Percentiles rank a stretch among this genome's conserved stretches.
Conservation (phyloP, 108 stramenopile genomes). For the Nitzschia sp. region DNA sequence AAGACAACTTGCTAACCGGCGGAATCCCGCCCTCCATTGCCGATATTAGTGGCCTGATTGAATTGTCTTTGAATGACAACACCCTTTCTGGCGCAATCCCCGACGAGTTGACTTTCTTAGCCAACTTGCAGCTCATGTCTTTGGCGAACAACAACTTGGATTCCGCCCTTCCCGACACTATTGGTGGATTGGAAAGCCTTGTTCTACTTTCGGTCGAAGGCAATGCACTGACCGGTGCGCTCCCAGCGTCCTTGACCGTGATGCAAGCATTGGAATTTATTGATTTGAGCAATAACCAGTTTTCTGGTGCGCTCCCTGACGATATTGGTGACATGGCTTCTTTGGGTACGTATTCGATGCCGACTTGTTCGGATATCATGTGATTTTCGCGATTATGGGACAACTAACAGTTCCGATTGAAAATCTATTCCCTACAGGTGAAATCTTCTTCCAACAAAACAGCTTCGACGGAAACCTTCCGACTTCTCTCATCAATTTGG, state of each 20-base stretch:
- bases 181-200: constrained; percentile 23
- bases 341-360: constrained; percentile 6
- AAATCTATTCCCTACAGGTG: no score
- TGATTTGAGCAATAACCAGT: constrained; percentile 12
- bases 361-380: neutral
- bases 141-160: constrained; percentile 11
- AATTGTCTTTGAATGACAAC: constrained; percentile 36
- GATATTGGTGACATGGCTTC: constrained; percentile 2
- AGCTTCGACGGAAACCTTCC: constrained; percentile 35
- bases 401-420: no score
- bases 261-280: constrained; percentile 9
- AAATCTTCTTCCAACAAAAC: constrained; percentile 16
- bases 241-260: constrained; percentile 25
- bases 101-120: neutral
- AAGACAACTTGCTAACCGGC: constrained; percentile 58
- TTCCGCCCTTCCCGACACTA: constrained; percentile 1
- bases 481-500: constrained; percentile 29
- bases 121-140: constrained; percentile 4
- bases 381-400: no score
- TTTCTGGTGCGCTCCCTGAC: constrained; percentile 12
- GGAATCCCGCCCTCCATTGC: constrained; percentile 49
- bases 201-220: constrained; percentile 44
- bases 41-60: constrained; percentile 21
- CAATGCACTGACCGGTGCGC: constrained; percentile 47
- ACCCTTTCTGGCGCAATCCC: constrained; percentile 25